These are phyloP conservation scores for Chalciporus sphaerocephalus DNA, from an alignment of 768 basidiomycete genomes.

Conservation along the genomic window DNA sequence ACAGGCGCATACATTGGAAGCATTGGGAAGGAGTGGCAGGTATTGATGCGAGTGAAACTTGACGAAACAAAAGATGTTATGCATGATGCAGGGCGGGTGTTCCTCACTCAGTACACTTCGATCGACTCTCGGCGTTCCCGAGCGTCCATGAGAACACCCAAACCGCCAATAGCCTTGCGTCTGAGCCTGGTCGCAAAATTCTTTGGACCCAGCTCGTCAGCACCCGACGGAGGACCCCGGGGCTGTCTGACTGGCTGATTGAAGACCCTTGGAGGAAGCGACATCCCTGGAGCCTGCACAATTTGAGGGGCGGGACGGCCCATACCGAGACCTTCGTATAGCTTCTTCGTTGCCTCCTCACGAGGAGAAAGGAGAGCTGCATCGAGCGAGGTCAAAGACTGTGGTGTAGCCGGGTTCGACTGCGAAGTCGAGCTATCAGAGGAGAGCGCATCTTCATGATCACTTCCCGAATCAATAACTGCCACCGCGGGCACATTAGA, in stretches of 20 bases:
- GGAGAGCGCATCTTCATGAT: conserved; percentile 53
- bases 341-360: conserved; percentile 81
- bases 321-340: conserved; percentile 86
- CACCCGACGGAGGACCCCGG: conserved; percentile 80
- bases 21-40: conserved; percentile 19
- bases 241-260: conserved; percentile 82
- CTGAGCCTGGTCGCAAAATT: conserved; percentile 86
- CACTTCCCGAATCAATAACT: conserved; percentile 52
- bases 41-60: conserved; percentile 13
- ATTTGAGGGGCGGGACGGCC: conserved; percentile 55
- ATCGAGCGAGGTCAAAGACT: conserved; percentile 56
- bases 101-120: conserved; percentile 53
- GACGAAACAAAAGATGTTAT: conserved; percentile 8
- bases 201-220: conserved; percentile 81
- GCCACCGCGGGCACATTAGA: conserved; percentile 47
- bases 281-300: conserved; percentile 17
- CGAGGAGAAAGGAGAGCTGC: conserved; percentile 67
- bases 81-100: conserved; percentile 4
- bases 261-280: conserved; percentile 48
- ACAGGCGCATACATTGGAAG: conserved; percentile 11
- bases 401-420: conserved; percentile 76
- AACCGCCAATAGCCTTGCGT: conserved; percentile 77
- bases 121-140: conserved; percentile 75
- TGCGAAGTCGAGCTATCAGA: conserved; percentile 55
- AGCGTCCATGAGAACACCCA: conserved; percentile 75